phyloP scores from a whole-genome alignment of 1,284 basidiomycete species.

The Fomitopsis schrenkii region DNA sequence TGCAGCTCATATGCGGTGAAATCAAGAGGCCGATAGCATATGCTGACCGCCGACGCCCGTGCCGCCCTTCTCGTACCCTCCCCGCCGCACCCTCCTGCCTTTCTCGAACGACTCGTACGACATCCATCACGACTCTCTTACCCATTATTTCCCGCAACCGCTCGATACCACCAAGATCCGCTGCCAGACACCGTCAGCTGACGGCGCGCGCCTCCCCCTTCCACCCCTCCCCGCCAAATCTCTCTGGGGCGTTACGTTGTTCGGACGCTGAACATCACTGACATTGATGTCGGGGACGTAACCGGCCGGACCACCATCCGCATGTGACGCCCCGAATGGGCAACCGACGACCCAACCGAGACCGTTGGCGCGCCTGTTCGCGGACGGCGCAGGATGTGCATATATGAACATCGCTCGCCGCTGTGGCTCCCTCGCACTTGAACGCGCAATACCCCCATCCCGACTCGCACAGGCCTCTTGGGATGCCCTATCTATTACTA shows the following conservation, averaged over 20 bases:
- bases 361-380: not conserved
- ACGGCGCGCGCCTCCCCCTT: not conserved
- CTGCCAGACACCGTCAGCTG: conserved; percentile 1
- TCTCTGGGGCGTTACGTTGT: not conserved
- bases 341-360: not conserved
- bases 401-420: not conserved
- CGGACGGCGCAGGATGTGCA: not conserved
- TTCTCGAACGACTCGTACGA: not conserved
- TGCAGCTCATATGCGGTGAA: conserved; percentile 1
- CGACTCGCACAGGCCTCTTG: conserved; percentile 1
- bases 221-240: not conserved
- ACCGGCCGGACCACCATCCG: conserved; percentile 1
- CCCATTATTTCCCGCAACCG: not conserved
- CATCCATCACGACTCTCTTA: not conserved
- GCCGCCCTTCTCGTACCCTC: not conserved
- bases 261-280: not conserved
- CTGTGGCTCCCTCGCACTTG: not conserved
- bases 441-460: not conserved
- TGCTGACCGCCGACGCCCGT: not conserved
- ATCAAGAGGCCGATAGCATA: not conserved
- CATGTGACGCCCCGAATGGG: not conserved
- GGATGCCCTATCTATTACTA: conserved; percentile 1
- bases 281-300: not conserved
- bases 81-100: not conserved
- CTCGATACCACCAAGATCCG: not conserved